These are phyloP conservation scores for Antitrichia curtipendula DNA, from an alignment of 225 moss, liverwort and hornwort genomes.

Conservation along the genomic window DNA sequence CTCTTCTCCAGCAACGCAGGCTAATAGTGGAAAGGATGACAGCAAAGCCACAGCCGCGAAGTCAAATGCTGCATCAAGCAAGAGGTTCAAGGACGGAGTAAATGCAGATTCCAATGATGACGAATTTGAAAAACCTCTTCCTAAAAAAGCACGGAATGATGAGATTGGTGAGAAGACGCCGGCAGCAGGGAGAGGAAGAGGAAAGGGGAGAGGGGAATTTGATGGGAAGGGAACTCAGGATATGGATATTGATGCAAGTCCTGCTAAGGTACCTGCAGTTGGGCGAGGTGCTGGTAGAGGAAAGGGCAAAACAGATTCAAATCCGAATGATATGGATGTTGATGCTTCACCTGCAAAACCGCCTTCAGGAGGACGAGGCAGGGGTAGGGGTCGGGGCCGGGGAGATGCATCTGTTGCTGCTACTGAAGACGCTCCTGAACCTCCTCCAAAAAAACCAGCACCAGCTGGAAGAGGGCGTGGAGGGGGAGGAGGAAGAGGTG, in stretches of 20 bases:
- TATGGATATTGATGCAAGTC: conserved; percentile 17
- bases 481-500: conserved; percentile 56
- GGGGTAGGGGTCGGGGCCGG: conserved; percentile 43
- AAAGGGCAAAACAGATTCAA: conserved; percentile 10
- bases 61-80: conserved; percentile 13
- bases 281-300: conserved; percentile 42
- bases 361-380: conserved; percentile 20
- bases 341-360: conserved; percentile 23
- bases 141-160: conserved; percentile 29
- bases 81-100: conserved; percentile 15
- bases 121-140: conserved; percentile 13
- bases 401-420: conserved; percentile 6
- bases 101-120: conserved; percentile 11
- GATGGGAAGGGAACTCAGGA: conserved; percentile 7
- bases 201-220: conserved; percentile 15
- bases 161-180: conserved; percentile 6
- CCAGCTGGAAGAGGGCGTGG: conserved; percentile 61
- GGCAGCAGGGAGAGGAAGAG: conserved; percentile 2
- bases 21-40: neutral
- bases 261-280: conserved; percentile 5
- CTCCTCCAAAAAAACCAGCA: conserved; percentile 53
- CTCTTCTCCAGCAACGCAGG: conserved; percentile 2
- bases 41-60: neutral
- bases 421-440: conserved; percentile 8
- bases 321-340: conserved; percentile 13